Evolutionary conservation across 371 early-diverging fungal genomes (phyloP).

Genomic region (Circinella minor): DNA sequence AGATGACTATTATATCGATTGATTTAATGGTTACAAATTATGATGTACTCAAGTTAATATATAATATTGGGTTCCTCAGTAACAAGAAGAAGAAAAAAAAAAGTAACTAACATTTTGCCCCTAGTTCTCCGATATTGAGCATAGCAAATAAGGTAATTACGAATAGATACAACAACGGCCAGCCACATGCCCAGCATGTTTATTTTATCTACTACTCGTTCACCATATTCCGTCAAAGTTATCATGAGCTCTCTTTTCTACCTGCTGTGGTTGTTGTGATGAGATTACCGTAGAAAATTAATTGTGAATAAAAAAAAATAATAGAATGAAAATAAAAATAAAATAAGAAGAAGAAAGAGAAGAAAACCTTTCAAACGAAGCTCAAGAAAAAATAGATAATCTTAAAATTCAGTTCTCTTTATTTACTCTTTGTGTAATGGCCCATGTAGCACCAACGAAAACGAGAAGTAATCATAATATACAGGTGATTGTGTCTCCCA

Average conservation of each 20-base stretch:
- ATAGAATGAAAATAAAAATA: neutral
- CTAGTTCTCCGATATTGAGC: conserved; percentile 42
- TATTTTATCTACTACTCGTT: conserved; percentile 43
- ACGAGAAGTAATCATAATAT: too few relatives aligned
- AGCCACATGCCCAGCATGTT: conserved; percentile 55
- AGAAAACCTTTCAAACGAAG: neutral
- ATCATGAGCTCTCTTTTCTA: conserved; percentile 25
- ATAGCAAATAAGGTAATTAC: conserved; percentile 40
- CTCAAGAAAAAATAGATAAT: neutral
- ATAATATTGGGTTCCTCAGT: too few relatives aligned
- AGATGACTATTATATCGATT: conserved; percentile 32
- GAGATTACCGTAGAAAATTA: neutral
- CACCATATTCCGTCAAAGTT: conserved; percentile 40
- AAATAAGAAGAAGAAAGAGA: neutral
- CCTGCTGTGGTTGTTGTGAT: neutral
- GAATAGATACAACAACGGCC: conserved; percentile 37
- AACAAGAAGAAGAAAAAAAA: too few relatives aligned
- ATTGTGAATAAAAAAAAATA: neutral
- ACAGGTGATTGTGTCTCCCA: too few relatives aligned
- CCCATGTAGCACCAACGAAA: neutral
- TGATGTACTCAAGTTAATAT: too few relatives aligned
- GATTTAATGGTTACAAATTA: too few relatives aligned
- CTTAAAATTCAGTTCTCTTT: too few relatives aligned
- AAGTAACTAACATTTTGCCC: conserved; percentile 39
- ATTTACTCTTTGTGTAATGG: neutral